Evolutionary conservation across 139 green algal species (phyloP), one percentile per base, ranked within the genome.

Genomic region (Yamagishiella unicocca): DNA sequence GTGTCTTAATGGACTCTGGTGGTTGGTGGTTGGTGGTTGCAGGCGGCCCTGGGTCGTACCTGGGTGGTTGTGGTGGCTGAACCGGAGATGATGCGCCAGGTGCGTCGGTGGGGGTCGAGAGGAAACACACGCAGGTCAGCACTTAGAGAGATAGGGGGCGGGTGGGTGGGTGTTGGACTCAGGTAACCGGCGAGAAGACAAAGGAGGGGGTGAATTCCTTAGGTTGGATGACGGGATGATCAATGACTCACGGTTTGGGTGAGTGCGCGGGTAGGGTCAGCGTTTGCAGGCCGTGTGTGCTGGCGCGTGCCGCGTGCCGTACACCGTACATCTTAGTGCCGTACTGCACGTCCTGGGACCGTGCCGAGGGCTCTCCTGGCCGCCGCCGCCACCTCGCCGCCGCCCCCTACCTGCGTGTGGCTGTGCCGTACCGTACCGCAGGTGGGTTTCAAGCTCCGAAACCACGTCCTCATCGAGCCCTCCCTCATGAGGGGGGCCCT

Each of bases 11-110:
- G n/a, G n/a, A n/a, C n/a, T 35, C 14, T 67, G 19, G 58, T 31
- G 50, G 50, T 33, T 67, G 6, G 24, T 21, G 6, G 58, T 21
- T 67, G 58, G 22, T 33, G 8, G 22, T 5, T 6, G 3, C 88
- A 91, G 88, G 29, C 84, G 25, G 81, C 84, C 53, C 45, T 91
- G n/a, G 88, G 88, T 35, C 81, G 55, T 6, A 42, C 10, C 2
- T 46, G 75, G 37, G 27, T 81, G 40, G 62, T 92, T 67, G 85
- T 93, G 45, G 67, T 85, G 14, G 82, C 62, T 29, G 78, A 91
- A 54, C 66, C 86, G 17, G 88, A 93, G 9, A 38, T 93, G 4
- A 61, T 58, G 12, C 53, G 88, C 2, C 37, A 87, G 70, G 54
- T 74, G 42, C 5, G 73, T 40, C n/a, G n/a, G n/a, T n/a, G n/a